Percentiles rank a stretch among this genome's conserved stretches.
Conservation (phyloP, 1,284 basidiomycete species). For the Tilletia indica region DNA sequence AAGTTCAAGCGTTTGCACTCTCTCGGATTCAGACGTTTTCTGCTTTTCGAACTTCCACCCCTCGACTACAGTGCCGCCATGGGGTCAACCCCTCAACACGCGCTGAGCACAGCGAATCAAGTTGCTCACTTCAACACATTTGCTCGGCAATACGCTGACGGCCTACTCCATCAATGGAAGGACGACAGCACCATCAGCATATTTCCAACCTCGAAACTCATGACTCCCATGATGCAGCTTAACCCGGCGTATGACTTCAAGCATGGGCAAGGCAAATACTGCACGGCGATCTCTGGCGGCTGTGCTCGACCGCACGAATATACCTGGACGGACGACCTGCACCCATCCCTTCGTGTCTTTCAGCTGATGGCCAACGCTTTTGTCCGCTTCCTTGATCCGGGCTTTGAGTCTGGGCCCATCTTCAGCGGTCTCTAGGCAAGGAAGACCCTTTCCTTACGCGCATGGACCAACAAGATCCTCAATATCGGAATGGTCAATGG, state of each 20-base stretch:
- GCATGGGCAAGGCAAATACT: not conserved
- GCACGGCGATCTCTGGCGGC: not conserved
- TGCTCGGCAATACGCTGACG: not conserved
- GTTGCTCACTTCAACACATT: not conserved
- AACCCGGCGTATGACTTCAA: conserved; percentile 8
- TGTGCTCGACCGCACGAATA: not conserved
- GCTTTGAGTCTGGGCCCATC: not conserved
- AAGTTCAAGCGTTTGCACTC: not conserved
- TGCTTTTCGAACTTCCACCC: not conserved
- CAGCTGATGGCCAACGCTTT: conserved; percentile 3
- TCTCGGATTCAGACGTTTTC: not conserved
- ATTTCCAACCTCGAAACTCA: not conserved
- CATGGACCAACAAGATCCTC: no score
- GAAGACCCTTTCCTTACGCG: no score
- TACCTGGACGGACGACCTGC: not conserved
- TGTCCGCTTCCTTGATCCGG: not conserved
- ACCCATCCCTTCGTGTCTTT: not conserved
- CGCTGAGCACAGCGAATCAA: not conserved
- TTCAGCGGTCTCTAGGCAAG: not conserved
- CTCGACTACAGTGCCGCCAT: not conserved
- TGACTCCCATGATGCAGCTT: not conserved
- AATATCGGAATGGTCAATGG: no score
- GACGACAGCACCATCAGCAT: conserved; percentile 11
- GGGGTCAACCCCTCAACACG: not conserved
- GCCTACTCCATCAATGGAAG: not conserved